Base-by-base conservation (phyloP, 441 rosid species). In the Syzygium malaccense region DNA sequence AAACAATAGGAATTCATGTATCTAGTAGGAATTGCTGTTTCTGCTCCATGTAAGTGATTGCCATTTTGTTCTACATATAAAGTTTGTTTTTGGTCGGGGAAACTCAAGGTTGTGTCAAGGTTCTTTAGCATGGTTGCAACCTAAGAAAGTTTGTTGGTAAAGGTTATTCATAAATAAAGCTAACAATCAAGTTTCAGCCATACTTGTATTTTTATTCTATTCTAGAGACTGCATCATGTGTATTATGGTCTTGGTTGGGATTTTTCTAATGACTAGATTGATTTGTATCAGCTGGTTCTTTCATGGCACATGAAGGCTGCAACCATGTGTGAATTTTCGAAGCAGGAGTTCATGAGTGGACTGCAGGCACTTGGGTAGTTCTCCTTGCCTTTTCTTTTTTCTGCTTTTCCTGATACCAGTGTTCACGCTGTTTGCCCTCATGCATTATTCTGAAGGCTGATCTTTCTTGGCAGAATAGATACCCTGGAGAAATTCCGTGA, bases 281-380 rank as follows among this genome's bases (percentile, higher is more conserved):
- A 37, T 62, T 83, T 79, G 33, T 68, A 41, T 92, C 96, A 98
- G 99, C 89, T 98, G 92, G 99, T 98, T 90, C 92, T 98, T 91
- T 98, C 99, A 80, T 98, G 99, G 99, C 98, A 96, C 93, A 98
- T 98, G 99, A 96, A 97, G 88, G 99, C 99, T 85, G 97, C 97
- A 87, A 97, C 99, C 83, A 97, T 98, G 94, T 97, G 99, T 93
- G 99, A 98, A 89, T 98, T 94, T 90, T 95, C 99, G 55, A 97
- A 94, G 95, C 95, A 95, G 88, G 99, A 98, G 93, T 98, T 98
- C 91, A 86, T 95, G 7, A 90, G 92, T 89, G 99, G 99, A 89
- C 91, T 98, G 86, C 97, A 94, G 91, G 90, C 94, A 56, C 92
- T 97, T 86, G 98, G 98, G 99, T 98, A 89, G 89, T 94, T 86